A percentile compares a stretch with the other conserved stretches of the same genome.
Evolutionary conservation across 176 grass and related monocot species (phyloP).

Genomic region (Raddia distichophylla): DNA sequence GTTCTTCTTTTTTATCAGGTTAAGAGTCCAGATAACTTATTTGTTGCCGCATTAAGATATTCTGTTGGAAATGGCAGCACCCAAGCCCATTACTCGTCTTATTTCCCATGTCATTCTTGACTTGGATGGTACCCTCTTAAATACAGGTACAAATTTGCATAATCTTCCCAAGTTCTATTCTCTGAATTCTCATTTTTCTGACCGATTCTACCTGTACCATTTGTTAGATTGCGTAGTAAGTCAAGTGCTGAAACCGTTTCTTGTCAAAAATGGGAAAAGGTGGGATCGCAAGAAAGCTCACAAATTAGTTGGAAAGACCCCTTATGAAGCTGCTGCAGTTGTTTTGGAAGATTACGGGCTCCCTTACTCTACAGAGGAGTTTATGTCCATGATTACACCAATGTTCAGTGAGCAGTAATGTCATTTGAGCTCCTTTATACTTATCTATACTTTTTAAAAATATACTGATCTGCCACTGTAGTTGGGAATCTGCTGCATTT

Average conservation of each 20-base stretch:
- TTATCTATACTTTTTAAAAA: slow-evolving; percentile 35
- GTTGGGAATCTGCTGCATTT: slow-evolving; percentile 16
- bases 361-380: slow-evolving; percentile 82
- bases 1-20: slow-evolving; percentile 52
- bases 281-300: slow-evolving; percentile 81
- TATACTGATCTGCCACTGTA: slow-evolving; percentile 12
- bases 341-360: slow-evolving; percentile 83
- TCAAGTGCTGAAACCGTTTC: slow-evolving; percentile 70
- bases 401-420: slow-evolving; percentile 83
- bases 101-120: slow-evolving; percentile 92
- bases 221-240: slow-evolving; percentile 73
- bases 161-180: no score
- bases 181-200: no score
- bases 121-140: slow-evolving; percentile 94
- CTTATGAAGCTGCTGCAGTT: slow-evolving; percentile 72
- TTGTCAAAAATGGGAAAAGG: slow-evolving; percentile 73
- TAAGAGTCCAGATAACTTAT: slow-evolving; percentile 40
- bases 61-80: slow-evolving; percentile 62
- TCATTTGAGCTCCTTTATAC: slow-evolving; percentile 4
- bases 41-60: slow-evolving; percentile 39
- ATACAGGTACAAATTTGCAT: slow-evolving; percentile 62
- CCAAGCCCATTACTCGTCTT: slow-evolving; percentile 48
- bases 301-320: slow-evolving; percentile 77
- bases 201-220: slow-evolving; percentile 6
- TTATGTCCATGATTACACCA: slow-evolving; percentile 70